A percentile compares a stretch with the other conserved stretches of the same genome.
Conservation (phyloP, 2,329 filamentous ascomycete genomes). For the Beauveria asiatica region DNA sequence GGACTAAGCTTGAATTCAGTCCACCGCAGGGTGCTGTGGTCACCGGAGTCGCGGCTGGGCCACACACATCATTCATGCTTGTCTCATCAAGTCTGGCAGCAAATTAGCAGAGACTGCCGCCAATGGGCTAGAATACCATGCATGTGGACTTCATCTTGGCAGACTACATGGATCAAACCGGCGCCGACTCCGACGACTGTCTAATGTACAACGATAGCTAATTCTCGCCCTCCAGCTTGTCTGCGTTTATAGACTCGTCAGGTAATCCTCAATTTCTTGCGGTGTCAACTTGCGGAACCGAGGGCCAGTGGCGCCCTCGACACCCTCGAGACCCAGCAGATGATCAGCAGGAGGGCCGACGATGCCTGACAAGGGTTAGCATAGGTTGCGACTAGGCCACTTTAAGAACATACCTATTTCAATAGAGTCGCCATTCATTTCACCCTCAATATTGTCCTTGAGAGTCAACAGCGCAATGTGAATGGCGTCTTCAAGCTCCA, state of each 20-base stretch:
- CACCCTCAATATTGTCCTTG: slow-evolving; percentile 98
- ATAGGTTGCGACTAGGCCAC: background rate
- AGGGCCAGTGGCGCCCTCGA: slow-evolving; percentile 74
- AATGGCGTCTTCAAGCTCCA: slow-evolving; percentile 96
- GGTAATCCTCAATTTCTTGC: slow-evolving; percentile 98
- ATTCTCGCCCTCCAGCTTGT: background rate
- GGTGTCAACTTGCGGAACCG: slow-evolving; percentile 91
- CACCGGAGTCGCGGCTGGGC: slow-evolving; percentile 39
- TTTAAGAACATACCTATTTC: slow-evolving; percentile 64
- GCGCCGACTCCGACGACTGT: slow-evolving; percentile 27
- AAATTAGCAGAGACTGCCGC: slow-evolving; percentile 10
- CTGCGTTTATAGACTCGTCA: slow-evolving; percentile 79
- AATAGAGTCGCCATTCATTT: slow-evolving; percentile 98
- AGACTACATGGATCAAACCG: slow-evolving; percentile 19
- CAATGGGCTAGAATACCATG: slow-evolving; percentile 15
- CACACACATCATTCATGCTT: background rate
- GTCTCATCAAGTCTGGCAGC: background rate
- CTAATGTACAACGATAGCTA: slow-evolving; percentile 38
- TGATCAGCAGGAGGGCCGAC: slow-evolving; percentile 91
- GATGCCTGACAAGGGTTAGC: slow-evolving; percentile 55
- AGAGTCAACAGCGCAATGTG: slow-evolving; percentile 95
- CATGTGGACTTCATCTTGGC: slow-evolving; percentile 15
- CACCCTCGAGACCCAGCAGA: slow-evolving; percentile 82
- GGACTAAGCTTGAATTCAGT: slow-evolving; percentile 28
- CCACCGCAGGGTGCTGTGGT: slow-evolving; percentile 21